Evolutionary conservation across 2,329 filamentous ascomycete species (phyloP), one percentile per base, ranked within the genome.

Genomic region (Aurifilum marmelostoma): DNA sequence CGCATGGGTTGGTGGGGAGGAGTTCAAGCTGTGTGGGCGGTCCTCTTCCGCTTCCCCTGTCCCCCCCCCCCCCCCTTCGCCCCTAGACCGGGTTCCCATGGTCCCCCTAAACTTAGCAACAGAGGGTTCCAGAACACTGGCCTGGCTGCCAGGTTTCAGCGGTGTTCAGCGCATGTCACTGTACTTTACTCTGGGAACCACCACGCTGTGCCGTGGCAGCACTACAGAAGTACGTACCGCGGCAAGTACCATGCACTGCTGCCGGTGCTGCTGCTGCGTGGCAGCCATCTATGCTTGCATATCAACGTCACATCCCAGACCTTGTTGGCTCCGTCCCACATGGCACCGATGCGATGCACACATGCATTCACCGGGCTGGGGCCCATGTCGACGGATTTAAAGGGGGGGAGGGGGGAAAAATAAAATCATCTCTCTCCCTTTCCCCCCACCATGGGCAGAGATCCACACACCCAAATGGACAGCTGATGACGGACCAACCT

Each of bases 81-180:
- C 34, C 37, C 37, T 39, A 12, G 5, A 39, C 37, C 37, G 8
- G 37, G 37, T 6, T n/a, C 16, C 43, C 43, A 47, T 21, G 9
- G n/a, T n/a, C 3, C 27, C 37, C 39, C 37, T 29, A 63, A 47
- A 63, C 37, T 63, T 63, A 63, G 60, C 27, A 63, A 29, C 60
- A 63, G 52, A 47, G 18, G 43, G 43, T n/a, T 16, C 52, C 27
- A 29, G 24, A n/a, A n/a, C n/a, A n/a, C n/a, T n/a, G n/a, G n/a
- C n/a, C n/a, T n/a, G n/a, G n/a, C n/a, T n/a, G n/a, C n/a, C n/a
- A n/a, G n/a, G n/a, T n/a, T n/a, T n/a, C n/a, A n/a, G n/a, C n/a
- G n/a, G n/a, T n/a, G n/a, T n/a, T n/a, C n/a, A n/a, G n/a, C n/a
- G n/a, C n/a, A n/a, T n/a, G n/a, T n/a, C n/a, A n/a, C n/a, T n/a